Conservation (phyloP, 768 basidiomycete species). For the Clavulina sp. region DNA sequence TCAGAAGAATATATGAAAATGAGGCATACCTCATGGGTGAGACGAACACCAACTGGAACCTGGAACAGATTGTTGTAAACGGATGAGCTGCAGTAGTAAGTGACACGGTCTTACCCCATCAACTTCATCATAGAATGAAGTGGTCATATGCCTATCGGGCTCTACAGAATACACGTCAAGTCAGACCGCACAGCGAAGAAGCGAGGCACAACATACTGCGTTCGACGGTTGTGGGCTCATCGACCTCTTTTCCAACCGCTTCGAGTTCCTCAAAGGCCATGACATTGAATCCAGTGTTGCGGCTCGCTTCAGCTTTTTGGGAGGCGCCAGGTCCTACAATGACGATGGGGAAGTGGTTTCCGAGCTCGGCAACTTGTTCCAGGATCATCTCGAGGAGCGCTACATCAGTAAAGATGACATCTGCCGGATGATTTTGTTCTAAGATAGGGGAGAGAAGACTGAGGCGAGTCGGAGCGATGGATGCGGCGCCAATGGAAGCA, state of each 20-base stretch:
- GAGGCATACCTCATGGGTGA: slow-evolving; percentile 43
- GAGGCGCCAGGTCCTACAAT: slow-evolving; percentile 48
- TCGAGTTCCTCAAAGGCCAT: slow-evolving; percentile 46
- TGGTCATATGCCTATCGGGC: slow-evolving; percentile 46
- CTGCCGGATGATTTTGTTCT: slow-evolving; percentile 45
- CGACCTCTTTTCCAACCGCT: slow-evolving; percentile 44
- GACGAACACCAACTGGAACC: slow-evolving; percentile 35
- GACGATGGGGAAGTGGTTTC: slow-evolving; percentile 38
- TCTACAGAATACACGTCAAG: slow-evolving; percentile 20
- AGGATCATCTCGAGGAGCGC: slow-evolving; percentile 49
- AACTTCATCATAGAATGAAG: slow-evolving; percentile 41
- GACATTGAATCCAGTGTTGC: slow-evolving; percentile 23
- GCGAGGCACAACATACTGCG: slow-evolving; percentile 2
- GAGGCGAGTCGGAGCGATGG: slow-evolving; percentile 43
- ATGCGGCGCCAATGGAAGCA: slow-evolving; percentile 47
- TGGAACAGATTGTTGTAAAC: slow-evolving; percentile 14
- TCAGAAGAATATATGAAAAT: background rate
- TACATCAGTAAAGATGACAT: slow-evolving; percentile 57
- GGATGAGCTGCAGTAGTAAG: slow-evolving; percentile 1
- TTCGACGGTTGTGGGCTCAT: slow-evolving; percentile 20
- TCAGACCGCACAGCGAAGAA: background rate
- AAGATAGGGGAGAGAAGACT: slow-evolving; percentile 46
- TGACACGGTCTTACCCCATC: slow-evolving; percentile 14
- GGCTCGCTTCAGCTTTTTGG: slow-evolving; percentile 35
- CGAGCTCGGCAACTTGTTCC: slow-evolving; percentile 47